Percentiles rank a stretch among this genome's conserved stretches.
Evolutionary conservation across 2,329 filamentous ascomycete species (phyloP).

Genomic region (Microdochium bolleyi): DNA sequence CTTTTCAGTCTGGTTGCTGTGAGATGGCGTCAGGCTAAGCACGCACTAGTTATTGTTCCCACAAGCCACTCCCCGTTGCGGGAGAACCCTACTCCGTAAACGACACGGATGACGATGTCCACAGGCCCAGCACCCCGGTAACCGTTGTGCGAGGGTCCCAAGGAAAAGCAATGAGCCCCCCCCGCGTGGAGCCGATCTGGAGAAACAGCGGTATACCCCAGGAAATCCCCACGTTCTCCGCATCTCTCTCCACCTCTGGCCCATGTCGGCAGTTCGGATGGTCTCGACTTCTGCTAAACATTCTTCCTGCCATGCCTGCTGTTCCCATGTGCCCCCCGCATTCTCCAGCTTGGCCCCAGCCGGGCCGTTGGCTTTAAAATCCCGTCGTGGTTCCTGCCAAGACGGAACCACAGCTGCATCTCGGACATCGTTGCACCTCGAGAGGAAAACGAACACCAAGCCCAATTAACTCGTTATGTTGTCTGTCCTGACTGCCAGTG

Average conservation of each 20-base stretch:
- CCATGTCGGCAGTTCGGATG: not conserved
- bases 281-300: not conserved
- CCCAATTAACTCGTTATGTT: not conserved
- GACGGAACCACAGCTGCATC: not conserved
- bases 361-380: not conserved
- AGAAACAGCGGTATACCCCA: not conserved
- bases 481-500: not conserved
- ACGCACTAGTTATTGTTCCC: not conserved
- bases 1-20: not conserved
- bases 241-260: not conserved
- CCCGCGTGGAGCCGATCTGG: not conserved
- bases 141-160: not conserved
- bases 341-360: not conserved
- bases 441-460: not conserved
- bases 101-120: not conserved
- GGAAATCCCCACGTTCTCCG: not conserved
- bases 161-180: not conserved
- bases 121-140: not conserved
- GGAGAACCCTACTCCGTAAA: not conserved
- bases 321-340: not conserved
- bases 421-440: not conserved
- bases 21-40: not conserved
- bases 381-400: not conserved
- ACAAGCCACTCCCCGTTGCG: not conserved
- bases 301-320: not conserved